Conservation (phyloP, 1,284 basidiomycete species). For the Puccinia hordei region DNA sequence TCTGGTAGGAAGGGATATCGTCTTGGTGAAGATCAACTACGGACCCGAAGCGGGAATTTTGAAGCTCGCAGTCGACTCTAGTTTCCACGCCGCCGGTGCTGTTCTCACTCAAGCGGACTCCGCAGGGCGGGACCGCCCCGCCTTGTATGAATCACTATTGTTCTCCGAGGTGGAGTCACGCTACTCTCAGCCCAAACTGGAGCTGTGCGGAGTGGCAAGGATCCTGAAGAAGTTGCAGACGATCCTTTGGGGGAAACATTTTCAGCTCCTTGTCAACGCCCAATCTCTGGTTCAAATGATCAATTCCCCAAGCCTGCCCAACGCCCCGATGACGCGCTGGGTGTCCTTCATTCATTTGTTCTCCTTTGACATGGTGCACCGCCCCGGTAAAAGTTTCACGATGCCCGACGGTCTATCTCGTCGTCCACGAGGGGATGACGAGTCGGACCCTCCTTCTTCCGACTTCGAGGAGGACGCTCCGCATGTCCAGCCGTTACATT, state of each 20-base stretch:
- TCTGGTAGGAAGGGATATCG: neutral
- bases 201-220: conserved; percentile 35
- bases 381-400: conserved; percentile 9
- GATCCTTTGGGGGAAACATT: conserved; percentile 19
- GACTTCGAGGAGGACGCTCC: conserved; percentile 36
- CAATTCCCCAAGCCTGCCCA: neutral
- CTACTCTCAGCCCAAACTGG: conserved; percentile 45
- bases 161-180: conserved; percentile 25
- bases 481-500: neutral
- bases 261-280: conserved; percentile 33
- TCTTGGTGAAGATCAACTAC: neutral
- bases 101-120: neutral
- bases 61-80: conserved; percentile 6
- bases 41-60: neutral
- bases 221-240: conserved; percentile 25
- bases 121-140: neutral
- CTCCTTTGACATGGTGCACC: conserved; percentile 23
- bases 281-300: conserved; percentile 39
- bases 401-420: conserved; percentile 25
- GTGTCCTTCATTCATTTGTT: conserved; percentile 29
- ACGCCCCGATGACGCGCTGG: conserved; percentile 8
- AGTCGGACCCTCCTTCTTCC: neutral
- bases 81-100: neutral
- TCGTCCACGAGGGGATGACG: neutral
- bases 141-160: neutral